Percentiles rank a stretch among this genome's conserved stretches.
Evolutionary conservation across 345 rosid genomes (phyloP).

Genomic region (Populus euphratica): DNA sequence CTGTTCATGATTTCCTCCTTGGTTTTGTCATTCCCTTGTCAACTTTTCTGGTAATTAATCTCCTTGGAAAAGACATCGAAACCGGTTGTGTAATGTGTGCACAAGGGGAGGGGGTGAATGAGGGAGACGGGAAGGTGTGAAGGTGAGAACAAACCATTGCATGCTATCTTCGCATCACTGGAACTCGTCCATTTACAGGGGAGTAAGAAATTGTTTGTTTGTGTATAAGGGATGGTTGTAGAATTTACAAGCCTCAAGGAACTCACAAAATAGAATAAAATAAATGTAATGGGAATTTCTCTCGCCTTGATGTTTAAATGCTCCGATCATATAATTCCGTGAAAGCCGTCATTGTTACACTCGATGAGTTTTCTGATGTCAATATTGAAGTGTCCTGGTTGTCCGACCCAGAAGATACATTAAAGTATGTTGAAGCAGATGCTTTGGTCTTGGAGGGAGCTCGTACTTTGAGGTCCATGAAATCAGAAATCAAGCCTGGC

Average conservation of each 20-base stretch:
- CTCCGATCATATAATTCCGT: not conserved
- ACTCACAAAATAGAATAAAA: not conserved
- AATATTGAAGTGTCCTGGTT: constrained; percentile 41
- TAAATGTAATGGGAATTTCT: not conserved
- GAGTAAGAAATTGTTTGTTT: not conserved
- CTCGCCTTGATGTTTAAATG: not conserved
- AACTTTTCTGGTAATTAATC: not conserved
- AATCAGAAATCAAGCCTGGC: constrained; percentile 74
- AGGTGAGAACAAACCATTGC: too few species aligned
- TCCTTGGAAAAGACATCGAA: not conserved
- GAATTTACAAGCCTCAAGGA: not conserved
- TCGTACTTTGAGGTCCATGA: constrained; percentile 74
- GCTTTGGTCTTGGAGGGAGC: constrained; percentile 23
- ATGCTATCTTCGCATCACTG: not conserved
- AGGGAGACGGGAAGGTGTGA: not conserved
- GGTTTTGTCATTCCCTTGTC: not conserved
- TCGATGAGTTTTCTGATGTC: constrained; percentile 44
- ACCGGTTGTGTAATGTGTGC: not conserved
- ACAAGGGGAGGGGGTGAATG: not conserved
- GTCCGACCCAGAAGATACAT: constrained; percentile 43
- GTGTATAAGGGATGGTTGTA: not conserved
- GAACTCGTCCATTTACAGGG: not conserved
- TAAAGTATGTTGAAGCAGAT: constrained; percentile 32
- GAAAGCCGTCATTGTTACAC: constrained; percentile 35
- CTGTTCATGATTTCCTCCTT: not conserved